A percentile compares a stretch with the other conserved stretches of the same genome.
These are phyloP conservation scores for Puccinia horiana DNA, from an alignment of 1,284 basidiomycete species.

Conservation along the genomic window DNA sequence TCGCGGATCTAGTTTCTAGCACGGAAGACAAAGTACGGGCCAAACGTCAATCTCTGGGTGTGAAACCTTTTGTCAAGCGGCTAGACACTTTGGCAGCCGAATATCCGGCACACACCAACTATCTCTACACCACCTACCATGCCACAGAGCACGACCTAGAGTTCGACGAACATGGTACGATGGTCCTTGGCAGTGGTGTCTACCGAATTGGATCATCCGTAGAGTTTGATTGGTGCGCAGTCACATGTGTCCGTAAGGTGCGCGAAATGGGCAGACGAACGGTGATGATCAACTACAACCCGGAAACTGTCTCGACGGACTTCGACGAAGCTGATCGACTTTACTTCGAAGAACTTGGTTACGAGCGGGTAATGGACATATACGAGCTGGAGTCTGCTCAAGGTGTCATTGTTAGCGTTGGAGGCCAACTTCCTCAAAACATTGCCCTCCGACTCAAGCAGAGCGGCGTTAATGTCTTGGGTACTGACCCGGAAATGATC, in stretches of 20 bases:
- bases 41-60: slow-evolving; percentile 78
- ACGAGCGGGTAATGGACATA: slow-evolving; percentile 99
- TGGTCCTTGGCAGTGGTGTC: slow-evolving; percentile 98
- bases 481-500: slow-evolving; percentile 92
- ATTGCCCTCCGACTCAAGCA: slow-evolving; percentile 94
- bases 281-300: slow-evolving; percentile 99
- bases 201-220: slow-evolving; percentile 98
- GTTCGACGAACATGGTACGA: slow-evolving; percentile 94
- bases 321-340: slow-evolving; percentile 98
- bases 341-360: slow-evolving; percentile 98
- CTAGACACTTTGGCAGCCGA: slow-evolving; percentile 99
- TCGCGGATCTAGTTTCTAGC: slow-evolving; percentile 70
- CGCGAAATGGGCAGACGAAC: slow-evolving; percentile 89
- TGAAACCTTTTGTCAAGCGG: slow-evolving; percentile 97
- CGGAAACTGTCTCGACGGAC: slow-evolving; percentile 98
- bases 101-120: slow-evolving; percentile 98
- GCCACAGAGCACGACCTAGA: slow-evolving; percentile 93
- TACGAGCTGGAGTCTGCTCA: slow-evolving; percentile 92
- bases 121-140: slow-evolving; percentile 99
- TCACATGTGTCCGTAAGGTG: slow-evolving; percentile 90
- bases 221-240: slow-evolving; percentile 99
- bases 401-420: slow-evolving; percentile 94
- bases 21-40: slow-evolving; percentile 78
- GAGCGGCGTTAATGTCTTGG: slow-evolving; percentile 85
- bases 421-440: slow-evolving; percentile 97